phyloP scores from a whole-genome alignment of 139 green algal species.

The Ettlia oleoabundans region DNA sequence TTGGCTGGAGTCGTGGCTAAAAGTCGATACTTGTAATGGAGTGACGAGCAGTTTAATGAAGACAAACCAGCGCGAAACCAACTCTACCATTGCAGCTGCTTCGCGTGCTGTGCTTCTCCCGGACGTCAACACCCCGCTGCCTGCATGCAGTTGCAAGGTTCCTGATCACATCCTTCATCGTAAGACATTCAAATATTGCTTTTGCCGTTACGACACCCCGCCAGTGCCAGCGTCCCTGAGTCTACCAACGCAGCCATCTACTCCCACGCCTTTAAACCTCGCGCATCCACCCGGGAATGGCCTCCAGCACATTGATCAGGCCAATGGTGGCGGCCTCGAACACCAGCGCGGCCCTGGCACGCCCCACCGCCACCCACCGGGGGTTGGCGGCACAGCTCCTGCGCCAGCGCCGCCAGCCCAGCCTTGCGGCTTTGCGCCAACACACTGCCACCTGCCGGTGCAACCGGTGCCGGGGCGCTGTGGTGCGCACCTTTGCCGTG shows the following conservation, averaged over 20 bases:
- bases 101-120: no score
- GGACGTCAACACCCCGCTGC: no score
- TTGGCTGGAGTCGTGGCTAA: no score
- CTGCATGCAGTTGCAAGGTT: no score
- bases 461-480: neutral
- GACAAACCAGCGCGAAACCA: neutral
- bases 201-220: no score
- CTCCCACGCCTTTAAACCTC: neutral
- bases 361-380: neutral
- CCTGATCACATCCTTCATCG: no score
- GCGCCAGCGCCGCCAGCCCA: neutral
- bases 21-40: no score
- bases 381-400: no score
- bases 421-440: no score
- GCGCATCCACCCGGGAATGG: neutral
- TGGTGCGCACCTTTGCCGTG: neutral
- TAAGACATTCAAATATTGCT: no score
- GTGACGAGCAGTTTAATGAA: no score
- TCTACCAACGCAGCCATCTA: neutral
- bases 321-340: neutral
- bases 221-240: neutral
- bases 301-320: neutral
- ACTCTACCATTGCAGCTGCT: neutral
- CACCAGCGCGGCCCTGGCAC: neutral
- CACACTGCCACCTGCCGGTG: no score